Conservation (phyloP, 192 early-diverging fungal species). For the Entophlyctis luteolus region DNA sequence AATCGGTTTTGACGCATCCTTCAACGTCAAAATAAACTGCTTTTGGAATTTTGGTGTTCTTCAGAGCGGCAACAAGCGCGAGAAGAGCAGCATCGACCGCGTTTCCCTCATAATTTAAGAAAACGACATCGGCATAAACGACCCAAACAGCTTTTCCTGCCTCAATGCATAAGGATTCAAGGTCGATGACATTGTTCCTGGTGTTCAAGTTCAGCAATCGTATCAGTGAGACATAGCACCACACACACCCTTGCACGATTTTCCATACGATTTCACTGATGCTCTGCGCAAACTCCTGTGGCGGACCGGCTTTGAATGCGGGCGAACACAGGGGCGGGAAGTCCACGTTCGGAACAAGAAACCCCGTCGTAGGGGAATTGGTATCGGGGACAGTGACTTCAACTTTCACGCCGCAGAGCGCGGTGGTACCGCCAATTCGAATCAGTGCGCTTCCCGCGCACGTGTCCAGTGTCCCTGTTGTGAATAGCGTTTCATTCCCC, state of each 20-base stretch:
- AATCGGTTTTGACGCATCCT: slow-evolving; percentile 62
- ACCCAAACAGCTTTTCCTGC: slow-evolving; percentile 78
- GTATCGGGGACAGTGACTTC: slow-evolving; percentile 81
- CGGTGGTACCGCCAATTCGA: slow-evolving; percentile 80
- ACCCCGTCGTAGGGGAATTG: slow-evolving; percentile 67
- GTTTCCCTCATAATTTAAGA: slow-evolving; percentile 87
- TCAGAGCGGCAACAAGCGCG: slow-evolving; percentile 74
- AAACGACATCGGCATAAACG: slow-evolving; percentile 84
- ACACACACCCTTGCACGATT: slow-evolving; percentile 49
- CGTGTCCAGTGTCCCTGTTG: slow-evolving; percentile 53
- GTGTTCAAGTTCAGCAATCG: background rate
- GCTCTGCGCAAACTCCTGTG: slow-evolving; percentile 76
- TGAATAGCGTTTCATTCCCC: background rate
- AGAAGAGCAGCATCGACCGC: slow-evolving; percentile 80
- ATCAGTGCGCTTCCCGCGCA: slow-evolving; percentile 84
- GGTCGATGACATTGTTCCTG: slow-evolving; percentile 58
- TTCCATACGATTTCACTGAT: slow-evolving; percentile 73
- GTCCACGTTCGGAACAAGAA: slow-evolving; percentile 87
- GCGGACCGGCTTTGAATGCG: slow-evolving; percentile 79
- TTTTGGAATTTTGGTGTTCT: slow-evolving; percentile 68
- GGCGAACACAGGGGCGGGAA: slow-evolving; percentile 85
- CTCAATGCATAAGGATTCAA: slow-evolving; percentile 76
- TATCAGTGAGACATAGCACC: background rate
- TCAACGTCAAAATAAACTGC: slow-evolving; percentile 56
- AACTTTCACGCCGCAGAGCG: slow-evolving; percentile 91